These are phyloP conservation scores for Fusarium sp. DNA, from an alignment of 2,329 filamentous ascomycete genomes.

Conservation along the genomic window DNA sequence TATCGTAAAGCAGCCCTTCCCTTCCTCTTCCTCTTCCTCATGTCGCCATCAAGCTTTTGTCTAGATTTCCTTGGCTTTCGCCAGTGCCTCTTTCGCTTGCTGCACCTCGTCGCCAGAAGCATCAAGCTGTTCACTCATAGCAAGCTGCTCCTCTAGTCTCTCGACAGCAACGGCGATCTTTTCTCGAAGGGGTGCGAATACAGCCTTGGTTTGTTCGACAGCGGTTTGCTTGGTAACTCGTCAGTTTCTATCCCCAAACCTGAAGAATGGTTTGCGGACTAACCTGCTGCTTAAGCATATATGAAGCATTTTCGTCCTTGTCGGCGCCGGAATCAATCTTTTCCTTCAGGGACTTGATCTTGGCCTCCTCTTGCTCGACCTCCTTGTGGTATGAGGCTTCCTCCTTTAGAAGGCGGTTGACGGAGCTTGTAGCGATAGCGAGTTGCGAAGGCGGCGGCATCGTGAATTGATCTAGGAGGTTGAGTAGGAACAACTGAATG, in stretches of 20 bases:
- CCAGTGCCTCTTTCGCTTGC: conserved; percentile 67
- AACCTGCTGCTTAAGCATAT: conserved; percentile 88
- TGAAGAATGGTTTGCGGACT: conserved; percentile 44
- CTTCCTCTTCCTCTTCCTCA: background rate
- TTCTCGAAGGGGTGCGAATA: conserved; percentile 78
- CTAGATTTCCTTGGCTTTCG: conserved; percentile 58
- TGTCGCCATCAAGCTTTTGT: conserved; percentile 18
- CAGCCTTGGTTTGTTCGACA: conserved; percentile 86
- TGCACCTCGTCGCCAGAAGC: conserved; percentile 63
- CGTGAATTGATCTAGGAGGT: conserved; percentile 29
- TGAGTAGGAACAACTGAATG: background rate
- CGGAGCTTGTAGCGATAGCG: conserved; percentile 81
- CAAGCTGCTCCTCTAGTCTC: conserved; percentile 81
- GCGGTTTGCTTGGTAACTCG: conserved; percentile 72
- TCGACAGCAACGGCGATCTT: conserved; percentile 79
- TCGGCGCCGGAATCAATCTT: conserved; percentile 64
- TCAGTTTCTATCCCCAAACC: conserved; percentile 14
- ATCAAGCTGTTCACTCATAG: conserved; percentile 66
- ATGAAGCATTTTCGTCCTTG: conserved; percentile 80
- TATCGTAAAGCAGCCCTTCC: conserved; percentile 31
- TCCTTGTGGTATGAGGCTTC: conserved; percentile 92
- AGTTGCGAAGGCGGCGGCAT: conserved; percentile 86
- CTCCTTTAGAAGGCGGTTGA: conserved; percentile 90
- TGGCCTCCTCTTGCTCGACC: conserved; percentile 77
- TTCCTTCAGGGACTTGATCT: conserved; percentile 75